phyloP scores from a whole-genome alignment of 225 moss, liverwort and hornwort genomes.

The Physcomitrium patens region DNA sequence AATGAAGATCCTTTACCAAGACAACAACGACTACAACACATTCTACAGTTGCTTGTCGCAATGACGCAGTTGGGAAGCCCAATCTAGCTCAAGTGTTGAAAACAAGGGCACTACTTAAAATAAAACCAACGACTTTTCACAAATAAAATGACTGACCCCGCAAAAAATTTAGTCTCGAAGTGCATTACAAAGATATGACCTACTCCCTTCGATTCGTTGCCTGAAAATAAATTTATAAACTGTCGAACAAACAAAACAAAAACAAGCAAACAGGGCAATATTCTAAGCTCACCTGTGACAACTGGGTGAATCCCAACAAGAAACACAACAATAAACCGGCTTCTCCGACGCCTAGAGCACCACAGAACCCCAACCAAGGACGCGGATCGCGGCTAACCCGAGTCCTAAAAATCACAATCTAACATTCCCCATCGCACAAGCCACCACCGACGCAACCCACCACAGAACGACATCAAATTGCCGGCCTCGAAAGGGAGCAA shows the following conservation, averaged over 20 bases:
- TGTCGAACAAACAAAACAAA: no score
- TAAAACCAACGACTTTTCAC: background rate
- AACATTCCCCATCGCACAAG: slow-evolving; percentile 18
- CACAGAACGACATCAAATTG: slow-evolving; percentile 4
- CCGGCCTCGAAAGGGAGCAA: background rate
- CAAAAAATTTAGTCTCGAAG: background rate
- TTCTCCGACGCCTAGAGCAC: background rate
- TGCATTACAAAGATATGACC: background rate
- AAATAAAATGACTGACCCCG: background rate
- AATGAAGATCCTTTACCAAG: background rate
- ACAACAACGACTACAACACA: background rate
- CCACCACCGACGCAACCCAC: slow-evolving; percentile 4
- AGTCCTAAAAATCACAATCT: background rate
- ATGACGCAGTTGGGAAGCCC: background rate
- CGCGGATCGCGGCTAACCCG: slow-evolving; percentile 16
- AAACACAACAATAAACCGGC: slow-evolving; percentile 11
- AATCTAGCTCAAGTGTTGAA: slow-evolving; percentile 14
- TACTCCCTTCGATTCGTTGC: background rate
- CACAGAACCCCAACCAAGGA: background rate
- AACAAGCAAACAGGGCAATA: background rate
- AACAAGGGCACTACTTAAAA: background rate
- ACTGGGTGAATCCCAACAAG: slow-evolving; percentile 15
- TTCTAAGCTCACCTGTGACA: slow-evolving; percentile 14
- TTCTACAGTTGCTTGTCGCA: background rate
- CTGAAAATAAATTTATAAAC: no score